A percentile compares a stretch with the other conserved stretches of the same genome.
These are phyloP conservation scores for Hamigera avellanea DNA, from an alignment of 495 filamentous ascomycete species.

Conservation along the genomic window DNA sequence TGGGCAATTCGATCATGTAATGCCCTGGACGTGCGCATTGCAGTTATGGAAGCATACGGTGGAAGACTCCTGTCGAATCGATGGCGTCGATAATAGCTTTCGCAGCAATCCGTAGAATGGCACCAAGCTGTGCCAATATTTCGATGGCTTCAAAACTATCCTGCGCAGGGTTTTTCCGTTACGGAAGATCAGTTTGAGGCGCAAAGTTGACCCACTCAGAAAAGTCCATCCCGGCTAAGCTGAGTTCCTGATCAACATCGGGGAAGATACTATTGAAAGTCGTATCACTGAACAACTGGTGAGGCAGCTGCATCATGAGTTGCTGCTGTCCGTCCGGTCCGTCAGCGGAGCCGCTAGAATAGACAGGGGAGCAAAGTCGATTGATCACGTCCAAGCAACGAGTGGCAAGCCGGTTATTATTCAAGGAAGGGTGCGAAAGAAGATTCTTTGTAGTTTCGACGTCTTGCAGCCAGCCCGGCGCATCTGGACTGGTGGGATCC, in stretches of 20 bases:
- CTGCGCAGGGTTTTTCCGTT: too few species aligned
- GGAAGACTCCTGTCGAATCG: too few species aligned
- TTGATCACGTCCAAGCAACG: constrained; percentile 35
- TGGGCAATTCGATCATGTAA: too few species aligned
- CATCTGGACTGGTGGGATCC: constrained; percentile 31
- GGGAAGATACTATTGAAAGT: constrained; percentile 29
- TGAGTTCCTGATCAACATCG: constrained; percentile 25
- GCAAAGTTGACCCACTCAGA: constrained; percentile 36
- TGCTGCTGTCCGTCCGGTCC: constrained; percentile 8
- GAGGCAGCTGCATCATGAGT: constrained; percentile 29
- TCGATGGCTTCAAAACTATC: too few species aligned
- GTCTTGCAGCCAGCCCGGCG: constrained; percentile 33
- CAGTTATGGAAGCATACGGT: too few species aligned
- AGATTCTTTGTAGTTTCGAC: constrained; percentile 35
- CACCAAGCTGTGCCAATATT: too few species aligned
- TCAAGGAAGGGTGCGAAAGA: constrained; percentile 29
- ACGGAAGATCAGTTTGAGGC: not conserved
- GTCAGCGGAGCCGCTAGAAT: constrained; percentile 3
- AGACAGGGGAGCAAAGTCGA: constrained; percentile 26
- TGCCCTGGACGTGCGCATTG: too few species aligned
- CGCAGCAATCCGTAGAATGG: too few species aligned
- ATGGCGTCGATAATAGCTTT: too few species aligned
- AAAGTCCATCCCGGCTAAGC: constrained; percentile 28
- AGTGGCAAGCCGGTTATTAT: constrained; percentile 30
- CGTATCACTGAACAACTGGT: constrained; percentile 27